Conservation (phyloP, 1,139 yeast genomes). For the Meyerozyma sp. region DNA sequence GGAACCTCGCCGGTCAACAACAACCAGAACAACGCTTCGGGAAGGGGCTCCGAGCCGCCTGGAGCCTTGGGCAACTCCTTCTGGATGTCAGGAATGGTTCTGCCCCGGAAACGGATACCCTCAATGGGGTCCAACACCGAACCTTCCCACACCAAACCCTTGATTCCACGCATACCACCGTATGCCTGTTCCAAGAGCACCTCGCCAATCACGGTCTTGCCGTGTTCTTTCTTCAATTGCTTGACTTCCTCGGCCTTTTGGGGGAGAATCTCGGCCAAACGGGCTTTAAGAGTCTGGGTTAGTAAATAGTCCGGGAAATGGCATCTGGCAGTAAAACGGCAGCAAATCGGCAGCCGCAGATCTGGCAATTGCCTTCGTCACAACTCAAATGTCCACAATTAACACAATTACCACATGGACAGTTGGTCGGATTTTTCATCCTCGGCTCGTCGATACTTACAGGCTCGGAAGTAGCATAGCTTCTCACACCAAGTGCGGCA, state of each 20-base stretch:
- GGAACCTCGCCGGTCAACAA: constrained; percentile 90
- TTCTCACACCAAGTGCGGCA: constrained; percentile 34
- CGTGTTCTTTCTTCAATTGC: constrained; percentile 82
- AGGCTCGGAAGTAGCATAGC: constrained; percentile 53
- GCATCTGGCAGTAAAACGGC: no score
- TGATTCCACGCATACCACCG: constrained; percentile 99
- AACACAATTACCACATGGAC: background rate
- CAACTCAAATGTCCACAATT: background rate
- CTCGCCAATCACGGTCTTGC: constrained; percentile 90
- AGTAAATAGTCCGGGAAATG: no score
- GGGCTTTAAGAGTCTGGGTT: constrained; percentile 68
- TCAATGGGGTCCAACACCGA: constrained; percentile 96
- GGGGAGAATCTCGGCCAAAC: constrained; percentile 90
- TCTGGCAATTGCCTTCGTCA: no score
- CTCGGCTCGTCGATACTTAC: constrained; percentile 23
- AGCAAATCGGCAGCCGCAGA: no score
- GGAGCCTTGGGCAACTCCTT: constrained; percentile 89
- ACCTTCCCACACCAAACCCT: constrained; percentile 98
- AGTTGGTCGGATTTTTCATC: no score
- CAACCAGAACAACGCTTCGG: constrained; percentile 92
- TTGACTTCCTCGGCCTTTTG: constrained; percentile 89
- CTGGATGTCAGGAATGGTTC: constrained; percentile 94
- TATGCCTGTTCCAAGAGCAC: constrained; percentile 93
- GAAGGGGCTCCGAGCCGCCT: constrained; percentile 80
- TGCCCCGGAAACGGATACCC: constrained; percentile 98